These are phyloP conservation scores for Pythium sp. DNA, from an alignment of 352 stramenopile genomes.

Conservation along the genomic window DNA sequence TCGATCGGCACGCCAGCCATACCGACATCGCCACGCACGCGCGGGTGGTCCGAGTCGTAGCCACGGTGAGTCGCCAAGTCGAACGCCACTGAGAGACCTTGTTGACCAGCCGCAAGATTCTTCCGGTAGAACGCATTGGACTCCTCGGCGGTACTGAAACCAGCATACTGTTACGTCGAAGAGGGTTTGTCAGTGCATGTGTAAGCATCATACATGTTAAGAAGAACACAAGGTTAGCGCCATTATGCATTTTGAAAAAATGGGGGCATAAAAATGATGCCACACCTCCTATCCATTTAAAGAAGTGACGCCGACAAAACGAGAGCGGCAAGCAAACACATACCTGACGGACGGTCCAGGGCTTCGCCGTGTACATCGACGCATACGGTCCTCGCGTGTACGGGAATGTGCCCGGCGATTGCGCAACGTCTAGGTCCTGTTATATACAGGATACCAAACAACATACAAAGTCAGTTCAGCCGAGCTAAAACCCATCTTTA, in stretches of 20 bases:
- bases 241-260: not conserved
- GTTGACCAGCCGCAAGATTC: constrained; percentile 90
- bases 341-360: constrained; percentile 92
- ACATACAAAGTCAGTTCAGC: not conserved
- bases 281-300: not conserved
- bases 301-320: not conserved
- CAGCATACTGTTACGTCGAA: constrained; percentile 80
- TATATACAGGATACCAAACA: not conserved
- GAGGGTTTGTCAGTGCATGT: not conserved
- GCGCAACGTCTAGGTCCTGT: constrained; percentile 42
- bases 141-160: constrained; percentile 96
- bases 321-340: not conserved
- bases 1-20: constrained; percentile 98
- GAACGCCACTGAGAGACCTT: constrained; percentile 95
- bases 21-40: constrained; percentile 94
- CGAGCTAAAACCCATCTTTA: not conserved
- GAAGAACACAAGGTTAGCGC: not conserved
- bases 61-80: constrained; percentile 97
- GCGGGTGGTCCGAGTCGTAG: constrained; percentile 96
- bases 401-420: constrained; percentile 88
- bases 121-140: constrained; percentile 96
- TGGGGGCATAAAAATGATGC: not conserved
- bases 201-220: not conserved
- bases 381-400: constrained; percentile 94
- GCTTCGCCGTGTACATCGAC: constrained; percentile 96